Percentiles rank a stretch among this genome's conserved stretches.
phyloP scores from a whole-genome alignment of 306 rosid species.

The Acacia acuminata region DNA sequence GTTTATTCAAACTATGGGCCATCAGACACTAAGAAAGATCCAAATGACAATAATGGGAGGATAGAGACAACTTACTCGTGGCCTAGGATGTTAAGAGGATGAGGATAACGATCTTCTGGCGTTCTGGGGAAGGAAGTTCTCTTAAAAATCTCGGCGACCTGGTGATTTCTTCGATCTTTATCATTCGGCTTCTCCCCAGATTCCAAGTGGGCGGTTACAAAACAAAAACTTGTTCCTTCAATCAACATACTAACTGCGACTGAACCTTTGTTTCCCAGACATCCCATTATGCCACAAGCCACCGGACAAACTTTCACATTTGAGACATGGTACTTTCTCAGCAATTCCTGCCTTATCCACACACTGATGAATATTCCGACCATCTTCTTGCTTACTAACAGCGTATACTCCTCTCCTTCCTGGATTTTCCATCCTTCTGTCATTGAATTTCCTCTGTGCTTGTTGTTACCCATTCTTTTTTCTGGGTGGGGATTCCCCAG shows the following conservation, averaged over 20 bases:
- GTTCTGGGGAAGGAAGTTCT: slow-evolving; percentile 64
- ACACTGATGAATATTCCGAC: slow-evolving; percentile 90
- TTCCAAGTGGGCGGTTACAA: slow-evolving; percentile 81
- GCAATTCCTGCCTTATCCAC: slow-evolving; percentile 69
- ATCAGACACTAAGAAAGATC: not conserved
- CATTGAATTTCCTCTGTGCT: slow-evolving; percentile 9
- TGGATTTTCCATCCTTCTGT: slow-evolving; percentile 26
- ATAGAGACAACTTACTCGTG: slow-evolving; percentile 70
- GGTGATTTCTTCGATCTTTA: slow-evolving; percentile 75
- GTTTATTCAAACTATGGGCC: not conserved
- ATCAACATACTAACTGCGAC: slow-evolving; percentile 84
- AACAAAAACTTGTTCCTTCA: slow-evolving; percentile 95
- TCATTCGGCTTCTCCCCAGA: slow-evolving; percentile 93
- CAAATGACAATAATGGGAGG: not conserved
- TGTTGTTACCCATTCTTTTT: slow-evolving; percentile 24
- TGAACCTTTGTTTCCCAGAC: slow-evolving; percentile 87
- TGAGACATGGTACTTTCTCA: slow-evolving; percentile 57
- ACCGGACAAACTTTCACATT: slow-evolving; percentile 81
- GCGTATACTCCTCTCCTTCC: slow-evolving; percentile 47
- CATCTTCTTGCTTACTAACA: slow-evolving; percentile 90
- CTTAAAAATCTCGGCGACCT: slow-evolving; percentile 76
- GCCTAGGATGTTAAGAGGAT: slow-evolving; percentile 77
- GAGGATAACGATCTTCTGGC: slow-evolving; percentile 40
- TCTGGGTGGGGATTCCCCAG: slow-evolving; percentile 22
- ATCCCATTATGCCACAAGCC: slow-evolving; percentile 99